These are phyloP conservation scores for Colletotrichum paranaense DNA, from an alignment of 2,329 filamentous ascomycete genomes.

Conservation along the genomic window DNA sequence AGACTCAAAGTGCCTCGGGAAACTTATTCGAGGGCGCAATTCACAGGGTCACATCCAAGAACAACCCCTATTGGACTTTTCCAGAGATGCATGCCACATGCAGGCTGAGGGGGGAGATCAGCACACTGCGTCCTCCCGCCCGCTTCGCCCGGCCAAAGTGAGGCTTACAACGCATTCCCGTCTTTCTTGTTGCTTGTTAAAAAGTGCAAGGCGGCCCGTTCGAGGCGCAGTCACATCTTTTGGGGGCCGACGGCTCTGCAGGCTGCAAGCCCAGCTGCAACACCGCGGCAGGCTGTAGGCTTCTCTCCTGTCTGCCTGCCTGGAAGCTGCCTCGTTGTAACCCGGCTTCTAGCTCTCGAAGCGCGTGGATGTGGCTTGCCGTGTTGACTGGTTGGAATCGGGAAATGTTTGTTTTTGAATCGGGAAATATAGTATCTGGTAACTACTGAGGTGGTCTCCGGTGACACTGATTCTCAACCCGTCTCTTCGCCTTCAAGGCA, in stretches of 20 bases:
- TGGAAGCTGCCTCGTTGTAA: not conserved
- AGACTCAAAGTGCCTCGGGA: not conserved
- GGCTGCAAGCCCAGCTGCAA: not conserved
- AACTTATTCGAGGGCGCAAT: not conserved
- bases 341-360: no score
- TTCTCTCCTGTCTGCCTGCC: not conserved
- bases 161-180: constrained; percentile 1
- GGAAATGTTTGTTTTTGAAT: no score
- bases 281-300: not conserved
- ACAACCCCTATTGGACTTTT: not conserved
- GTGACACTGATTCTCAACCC: no score
- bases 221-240: constrained; percentile 22
- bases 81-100: not conserved
- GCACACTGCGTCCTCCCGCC: constrained; percentile 18
- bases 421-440: no score
- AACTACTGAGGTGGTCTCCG: no score
- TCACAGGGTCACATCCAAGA: not conserved
- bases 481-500: not conserved
- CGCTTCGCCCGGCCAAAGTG: constrained; percentile 4
- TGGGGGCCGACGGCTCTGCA: not conserved
- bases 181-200: not conserved
- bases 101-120: not conserved
- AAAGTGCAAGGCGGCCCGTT: not conserved
- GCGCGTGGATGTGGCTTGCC: no score
- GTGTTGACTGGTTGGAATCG: no score